Conservation (phyloP, 768 basidiomycete species). For the Dictyophora rubrovolvata region DNA sequence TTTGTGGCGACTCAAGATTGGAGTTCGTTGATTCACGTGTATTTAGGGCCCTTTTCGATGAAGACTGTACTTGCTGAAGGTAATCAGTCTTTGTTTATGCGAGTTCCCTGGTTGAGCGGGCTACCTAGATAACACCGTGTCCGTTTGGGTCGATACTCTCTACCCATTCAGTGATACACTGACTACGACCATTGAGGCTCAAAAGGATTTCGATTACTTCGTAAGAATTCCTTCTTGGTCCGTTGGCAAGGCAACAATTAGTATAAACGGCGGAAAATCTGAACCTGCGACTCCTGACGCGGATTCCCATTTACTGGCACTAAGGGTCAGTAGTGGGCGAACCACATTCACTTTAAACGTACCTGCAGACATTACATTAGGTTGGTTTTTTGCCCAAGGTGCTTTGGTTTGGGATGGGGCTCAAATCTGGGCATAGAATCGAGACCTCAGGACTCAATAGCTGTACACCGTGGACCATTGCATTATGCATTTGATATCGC, state of each 20-base stretch:
- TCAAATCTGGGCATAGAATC: conserved; percentile 25
- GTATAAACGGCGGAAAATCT: conserved; percentile 26
- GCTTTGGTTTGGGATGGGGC: neutral
- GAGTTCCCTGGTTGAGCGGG: neutral
- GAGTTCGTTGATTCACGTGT: conserved; percentile 36
- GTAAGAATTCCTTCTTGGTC: conserved; percentile 42
- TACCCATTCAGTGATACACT: conserved; percentile 44
- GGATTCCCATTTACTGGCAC: conserved; percentile 34
- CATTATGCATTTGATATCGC: conserved; percentile 46
- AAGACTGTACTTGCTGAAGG: conserved; percentile 30
- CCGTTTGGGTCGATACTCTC: conserved; percentile 35
- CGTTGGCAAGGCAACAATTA: conserved; percentile 33
- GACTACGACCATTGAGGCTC: conserved; percentile 34
- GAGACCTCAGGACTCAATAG: conserved; percentile 41
- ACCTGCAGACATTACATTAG: conserved; percentile 37
- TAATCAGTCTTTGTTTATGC: neutral
- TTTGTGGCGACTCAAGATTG: conserved; percentile 39
- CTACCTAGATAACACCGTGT: conserved; percentile 29
- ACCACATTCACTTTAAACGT: conserved; percentile 36
- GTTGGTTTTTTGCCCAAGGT: conserved; percentile 16
- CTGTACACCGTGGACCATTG: conserved; percentile 43
- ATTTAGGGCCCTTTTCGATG: conserved; percentile 38
- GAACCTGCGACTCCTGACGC: conserved; percentile 26
- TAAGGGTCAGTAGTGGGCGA: conserved; percentile 30
- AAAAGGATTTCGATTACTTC: conserved; percentile 34